A percentile compares a stretch with the other conserved stretches of the same genome.
These are phyloP conservation scores for Gossypium gossypioides DNA, from an alignment of 441 rosid genomes.

Conservation along the genomic window DNA sequence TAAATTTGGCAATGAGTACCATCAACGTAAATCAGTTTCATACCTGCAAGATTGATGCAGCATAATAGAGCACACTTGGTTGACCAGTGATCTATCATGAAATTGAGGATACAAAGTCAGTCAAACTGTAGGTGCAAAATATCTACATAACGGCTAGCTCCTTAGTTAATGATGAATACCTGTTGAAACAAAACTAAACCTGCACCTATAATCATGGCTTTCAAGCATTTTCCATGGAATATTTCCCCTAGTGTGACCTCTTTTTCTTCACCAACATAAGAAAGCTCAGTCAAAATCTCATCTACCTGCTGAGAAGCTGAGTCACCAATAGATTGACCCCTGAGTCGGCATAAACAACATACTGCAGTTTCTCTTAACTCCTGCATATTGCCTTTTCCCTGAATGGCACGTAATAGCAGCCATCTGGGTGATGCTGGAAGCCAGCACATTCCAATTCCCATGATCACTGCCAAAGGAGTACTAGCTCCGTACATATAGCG, in stretches of 20 bases:
- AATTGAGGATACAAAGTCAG: constrained; percentile 15
- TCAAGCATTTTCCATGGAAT: constrained; percentile 76
- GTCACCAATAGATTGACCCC: constrained; percentile 65
- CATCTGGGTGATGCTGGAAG: constrained; percentile 92
- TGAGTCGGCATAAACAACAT: constrained; percentile 48
- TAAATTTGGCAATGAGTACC: background rate
- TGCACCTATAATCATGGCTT: constrained; percentile 77
- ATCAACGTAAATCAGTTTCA: background rate
- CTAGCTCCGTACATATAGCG: constrained; percentile 50
- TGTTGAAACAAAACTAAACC: constrained; percentile 96
- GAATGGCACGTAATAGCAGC: constrained; percentile 72
- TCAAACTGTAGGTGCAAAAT: background rate
- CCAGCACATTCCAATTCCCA: constrained; percentile 96
- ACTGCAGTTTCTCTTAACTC: constrained; percentile 58
- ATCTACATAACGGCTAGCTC: constrained; percentile 10
- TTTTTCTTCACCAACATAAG: constrained; percentile 57
- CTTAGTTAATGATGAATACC: constrained; percentile 32
- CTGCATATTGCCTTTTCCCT: constrained; percentile 60
- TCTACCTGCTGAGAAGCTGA: constrained; percentile 62
- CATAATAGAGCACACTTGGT: constrained; percentile 97
- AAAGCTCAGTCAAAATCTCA: constrained; percentile 68
- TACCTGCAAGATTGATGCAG: constrained; percentile 86
- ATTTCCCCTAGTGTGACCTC: constrained; percentile 50
- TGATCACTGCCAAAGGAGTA: constrained; percentile 62
- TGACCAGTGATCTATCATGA: constrained; percentile 86